phyloP scores from a whole-genome alignment of 768 basidiomycete genomes.

The Leccinellum albellum region DNA sequence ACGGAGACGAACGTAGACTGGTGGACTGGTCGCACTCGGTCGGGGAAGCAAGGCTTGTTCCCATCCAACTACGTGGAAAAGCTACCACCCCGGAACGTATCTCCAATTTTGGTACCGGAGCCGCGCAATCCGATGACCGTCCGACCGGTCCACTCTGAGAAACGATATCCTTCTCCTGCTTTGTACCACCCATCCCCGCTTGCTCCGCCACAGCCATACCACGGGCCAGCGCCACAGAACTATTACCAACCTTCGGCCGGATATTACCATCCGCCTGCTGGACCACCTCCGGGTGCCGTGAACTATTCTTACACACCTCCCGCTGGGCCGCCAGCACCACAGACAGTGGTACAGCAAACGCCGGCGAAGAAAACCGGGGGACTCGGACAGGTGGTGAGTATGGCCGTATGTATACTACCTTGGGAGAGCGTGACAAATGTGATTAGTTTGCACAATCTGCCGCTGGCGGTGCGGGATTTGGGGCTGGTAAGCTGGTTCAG shows the following conservation, averaged over 20 bases:
- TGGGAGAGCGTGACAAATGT: background rate
- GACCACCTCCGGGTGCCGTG: conserved; percentile 11
- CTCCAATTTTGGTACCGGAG: conserved; percentile 24
- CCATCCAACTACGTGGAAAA: conserved; percentile 75
- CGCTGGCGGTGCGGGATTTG: conserved; percentile 45
- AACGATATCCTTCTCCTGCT: conserved; percentile 17
- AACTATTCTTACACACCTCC: conserved; percentile 18
- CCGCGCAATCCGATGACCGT: conserved; percentile 15
- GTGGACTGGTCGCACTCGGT: conserved; percentile 72
- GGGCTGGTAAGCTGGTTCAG: conserved; percentile 33
- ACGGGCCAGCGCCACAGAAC: conserved; percentile 12
- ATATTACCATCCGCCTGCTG: conserved; percentile 13
- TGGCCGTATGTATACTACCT: background rate
- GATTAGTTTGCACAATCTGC: conserved; percentile 32
- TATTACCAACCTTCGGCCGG: conserved; percentile 12
- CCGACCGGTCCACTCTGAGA: conserved; percentile 8
- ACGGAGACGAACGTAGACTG: conserved; percentile 85
- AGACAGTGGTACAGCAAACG: conserved; percentile 29
- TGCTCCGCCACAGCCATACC: conserved; percentile 16
- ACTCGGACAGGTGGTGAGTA: conserved; percentile 37
- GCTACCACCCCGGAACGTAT: conserved; percentile 26
- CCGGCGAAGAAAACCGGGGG: conserved; percentile 35
- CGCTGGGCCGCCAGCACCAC: conserved; percentile 38
- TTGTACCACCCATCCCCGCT: conserved; percentile 14
- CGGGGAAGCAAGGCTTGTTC: conserved; percentile 70